These are phyloP conservation scores for Yamadazyma membranifaciens DNA, from an alignment of 1,139 yeast genomes.

Conservation along the genomic window DNA sequence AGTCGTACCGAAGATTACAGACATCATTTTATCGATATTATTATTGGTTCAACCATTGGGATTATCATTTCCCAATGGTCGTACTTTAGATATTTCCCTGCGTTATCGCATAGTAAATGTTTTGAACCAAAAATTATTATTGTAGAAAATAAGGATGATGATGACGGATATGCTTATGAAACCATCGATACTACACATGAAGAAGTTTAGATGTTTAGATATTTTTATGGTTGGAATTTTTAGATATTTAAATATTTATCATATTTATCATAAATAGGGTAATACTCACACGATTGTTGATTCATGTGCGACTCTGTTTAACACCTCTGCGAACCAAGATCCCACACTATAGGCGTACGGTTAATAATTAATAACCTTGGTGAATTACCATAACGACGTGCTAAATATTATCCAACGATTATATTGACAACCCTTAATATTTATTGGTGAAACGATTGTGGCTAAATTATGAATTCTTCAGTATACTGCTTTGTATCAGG, in stretches of 20 bases:
- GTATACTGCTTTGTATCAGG: constrained; percentile 42
- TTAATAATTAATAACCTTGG: too few species aligned
- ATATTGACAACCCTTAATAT: too few species aligned
- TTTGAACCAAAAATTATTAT: constrained; percentile 23
- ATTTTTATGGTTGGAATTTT: too few species aligned
- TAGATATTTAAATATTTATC: too few species aligned
- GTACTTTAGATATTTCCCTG: constrained; percentile 39
- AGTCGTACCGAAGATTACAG: constrained; percentile 78
- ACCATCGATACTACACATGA: constrained; percentile 8
- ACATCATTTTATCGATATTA: constrained; percentile 71
- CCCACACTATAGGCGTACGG: too few species aligned
- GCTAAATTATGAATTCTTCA: constrained; percentile 15
- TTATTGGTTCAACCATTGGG: constrained; percentile 61
- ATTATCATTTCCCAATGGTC: constrained; percentile 32
- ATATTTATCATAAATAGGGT: too few species aligned
- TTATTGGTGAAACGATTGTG: background rate
- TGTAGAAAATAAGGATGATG: constrained; percentile 10
- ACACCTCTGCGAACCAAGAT: too few species aligned
- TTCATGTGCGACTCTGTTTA: constrained; percentile 4
- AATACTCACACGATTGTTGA: constrained; percentile 5
- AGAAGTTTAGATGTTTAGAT: constrained; percentile 1
- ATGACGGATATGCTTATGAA: constrained; percentile 3
- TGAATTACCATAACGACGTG: too few species aligned
- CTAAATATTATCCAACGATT: too few species aligned
- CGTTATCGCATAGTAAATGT: constrained; percentile 17